Conservation (phyloP, 768 basidiomycete genomes). For the Tulasnella calospora region DNA sequence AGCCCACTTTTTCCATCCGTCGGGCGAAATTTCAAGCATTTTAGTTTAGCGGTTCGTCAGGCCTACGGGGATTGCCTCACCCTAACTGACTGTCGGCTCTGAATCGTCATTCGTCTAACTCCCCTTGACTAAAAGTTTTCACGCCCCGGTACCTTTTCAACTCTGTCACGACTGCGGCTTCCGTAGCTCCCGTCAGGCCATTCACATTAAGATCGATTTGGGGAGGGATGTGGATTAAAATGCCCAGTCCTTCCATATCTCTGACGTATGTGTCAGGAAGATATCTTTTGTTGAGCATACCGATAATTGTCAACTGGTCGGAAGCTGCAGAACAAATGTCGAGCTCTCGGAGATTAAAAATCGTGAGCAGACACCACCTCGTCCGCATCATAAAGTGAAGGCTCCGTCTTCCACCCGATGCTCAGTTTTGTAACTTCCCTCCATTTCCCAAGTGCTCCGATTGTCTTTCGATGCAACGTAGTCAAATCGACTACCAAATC, state of each 20-base stretch:
- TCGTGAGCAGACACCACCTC: background rate
- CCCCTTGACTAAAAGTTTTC: slow-evolving; percentile 51
- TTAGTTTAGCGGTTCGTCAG: no score
- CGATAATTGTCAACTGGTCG: background rate
- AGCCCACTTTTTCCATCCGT: no score
- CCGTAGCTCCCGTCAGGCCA: background rate
- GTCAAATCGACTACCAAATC: no score
- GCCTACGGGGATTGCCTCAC: no score
- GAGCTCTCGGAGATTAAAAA: background rate
- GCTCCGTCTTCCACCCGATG: no score
- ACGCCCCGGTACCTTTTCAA: background rate
- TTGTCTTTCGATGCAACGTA: no score
- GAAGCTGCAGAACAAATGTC: background rate
- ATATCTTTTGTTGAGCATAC: background rate
- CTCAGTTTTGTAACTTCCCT: no score
- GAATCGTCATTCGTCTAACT: slow-evolving; percentile 42
- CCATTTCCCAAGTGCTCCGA: no score
- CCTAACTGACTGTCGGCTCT: no score
- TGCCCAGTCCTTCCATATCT: background rate
- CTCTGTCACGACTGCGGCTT: background rate
- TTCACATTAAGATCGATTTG: background rate
- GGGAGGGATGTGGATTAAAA: background rate
- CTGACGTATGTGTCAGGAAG: background rate
- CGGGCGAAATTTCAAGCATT: no score
- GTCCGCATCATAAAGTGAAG: background rate